phyloP scores from a whole-genome alignment of 331 rosid species.

The Acacia pycnantha region DNA sequence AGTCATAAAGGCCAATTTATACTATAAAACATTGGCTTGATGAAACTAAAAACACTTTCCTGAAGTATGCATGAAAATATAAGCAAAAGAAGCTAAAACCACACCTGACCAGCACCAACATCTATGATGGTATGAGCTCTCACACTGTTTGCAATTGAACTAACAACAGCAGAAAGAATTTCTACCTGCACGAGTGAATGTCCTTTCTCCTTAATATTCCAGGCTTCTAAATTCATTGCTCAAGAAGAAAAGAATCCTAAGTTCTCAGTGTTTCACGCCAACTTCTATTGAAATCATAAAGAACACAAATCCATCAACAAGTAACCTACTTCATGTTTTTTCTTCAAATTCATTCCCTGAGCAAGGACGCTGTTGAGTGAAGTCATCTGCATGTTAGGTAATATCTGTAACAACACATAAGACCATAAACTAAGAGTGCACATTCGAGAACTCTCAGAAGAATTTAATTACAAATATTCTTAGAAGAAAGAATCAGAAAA shows the following conservation, averaged over 20 bases:
- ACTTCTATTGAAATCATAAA: conserved; percentile 10
- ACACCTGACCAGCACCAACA: conserved; percentile 98
- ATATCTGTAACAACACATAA: conserved; percentile 47
- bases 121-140: conserved; percentile 60
- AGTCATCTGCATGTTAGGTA: conserved; percentile 54
- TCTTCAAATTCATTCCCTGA: conserved; percentile 90
- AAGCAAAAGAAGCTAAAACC: conserved; percentile 29
- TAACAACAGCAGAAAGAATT: conserved; percentile 71
- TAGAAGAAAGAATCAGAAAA: neutral
- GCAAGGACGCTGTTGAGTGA: conserved; percentile 70
- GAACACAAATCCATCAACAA: conserved; percentile 20
- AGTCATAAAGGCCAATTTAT: neutral
- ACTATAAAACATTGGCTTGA: neutral
- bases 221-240: conserved; percentile 17
- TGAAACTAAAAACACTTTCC: neutral
- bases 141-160: conserved; percentile 50
- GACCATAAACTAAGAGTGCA: neutral
- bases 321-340: conserved; percentile 73
- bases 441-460: conserved; percentile 23
- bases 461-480: conserved; percentile 18
- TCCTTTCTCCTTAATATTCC: conserved; percentile 5
- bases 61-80: neutral
- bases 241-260: conserved; percentile 10
- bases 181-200: conserved; percentile 58
- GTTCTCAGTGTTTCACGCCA: conserved; percentile 12